phyloP scores from a whole-genome alignment of 1,284 basidiomycete genomes.

The Tilletia setariae region DNA sequence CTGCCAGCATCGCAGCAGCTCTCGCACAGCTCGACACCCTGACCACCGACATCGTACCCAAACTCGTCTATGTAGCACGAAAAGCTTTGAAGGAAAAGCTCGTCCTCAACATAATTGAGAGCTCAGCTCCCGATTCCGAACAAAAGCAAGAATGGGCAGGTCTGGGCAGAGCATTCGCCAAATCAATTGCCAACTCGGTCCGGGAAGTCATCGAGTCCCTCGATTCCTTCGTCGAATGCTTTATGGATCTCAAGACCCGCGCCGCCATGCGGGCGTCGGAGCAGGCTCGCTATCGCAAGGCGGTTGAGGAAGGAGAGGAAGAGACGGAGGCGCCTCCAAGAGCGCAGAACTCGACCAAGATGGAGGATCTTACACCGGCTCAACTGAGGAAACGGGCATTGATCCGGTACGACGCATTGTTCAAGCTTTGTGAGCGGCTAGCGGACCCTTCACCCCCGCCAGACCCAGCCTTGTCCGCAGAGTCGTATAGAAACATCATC shows the following conservation, averaged over 20 bases:
- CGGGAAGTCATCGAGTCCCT: neutral
- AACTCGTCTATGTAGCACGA: slow-evolving; percentile 13
- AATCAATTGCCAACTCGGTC: neutral
- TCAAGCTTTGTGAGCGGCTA: slow-evolving; percentile 10
- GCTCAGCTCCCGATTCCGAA: neutral
- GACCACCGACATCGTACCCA: slow-evolving; percentile 15
- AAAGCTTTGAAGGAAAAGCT: slow-evolving; percentile 13
- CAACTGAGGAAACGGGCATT: neutral
- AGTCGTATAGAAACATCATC: neutral
- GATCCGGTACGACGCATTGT: slow-evolving; percentile 7
- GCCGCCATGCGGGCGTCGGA: neutral
- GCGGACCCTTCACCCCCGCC: neutral
- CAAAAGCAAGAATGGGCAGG: neutral
- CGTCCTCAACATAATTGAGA: neutral
- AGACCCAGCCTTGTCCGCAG: neutral
- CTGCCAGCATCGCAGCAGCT: slow-evolving; percentile 14
- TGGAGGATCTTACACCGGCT: neutral
- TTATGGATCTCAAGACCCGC: slow-evolving; percentile 3
- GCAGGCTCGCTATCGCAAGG: neutral
- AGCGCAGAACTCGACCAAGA: neutral
- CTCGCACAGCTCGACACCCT: slow-evolving; percentile 11
- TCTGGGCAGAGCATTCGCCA: neutral
- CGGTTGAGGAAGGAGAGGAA: neutral
- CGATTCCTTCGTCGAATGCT: slow-evolving; percentile 10
- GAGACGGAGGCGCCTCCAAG: neutral